Percentiles rank a stretch among this genome's conserved stretches.
Evolutionary conservation across 2,329 filamentous ascomycete species (phyloP).

Genomic region (Monosporascus sp.): DNA sequence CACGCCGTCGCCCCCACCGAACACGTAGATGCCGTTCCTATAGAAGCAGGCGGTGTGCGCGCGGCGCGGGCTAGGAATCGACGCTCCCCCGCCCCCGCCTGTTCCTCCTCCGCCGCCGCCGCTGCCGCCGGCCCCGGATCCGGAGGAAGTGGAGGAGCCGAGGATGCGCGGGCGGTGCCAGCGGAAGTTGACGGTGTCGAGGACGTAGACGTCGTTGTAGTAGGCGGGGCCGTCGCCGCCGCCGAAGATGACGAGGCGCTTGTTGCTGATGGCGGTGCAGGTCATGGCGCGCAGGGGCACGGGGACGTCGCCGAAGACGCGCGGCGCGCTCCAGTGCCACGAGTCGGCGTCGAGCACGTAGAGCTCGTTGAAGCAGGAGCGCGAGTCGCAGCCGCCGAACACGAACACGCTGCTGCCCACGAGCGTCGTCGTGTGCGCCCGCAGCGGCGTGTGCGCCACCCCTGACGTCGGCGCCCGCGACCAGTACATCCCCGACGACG

Average conservation of each 20-base stretch:
- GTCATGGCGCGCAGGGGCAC: constrained; percentile 65
- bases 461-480: constrained; percentile 61
- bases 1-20: constrained; percentile 66
- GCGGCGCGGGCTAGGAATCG: constrained; percentile 52
- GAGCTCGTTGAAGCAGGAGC: constrained; percentile 63
- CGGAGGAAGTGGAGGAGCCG: background rate
- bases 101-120: background rate
- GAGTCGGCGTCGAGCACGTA: constrained; percentile 66
- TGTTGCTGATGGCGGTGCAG: constrained; percentile 65
- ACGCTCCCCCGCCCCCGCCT: background rate
- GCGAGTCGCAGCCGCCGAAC: constrained; percentile 63
- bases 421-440: constrained; percentile 62
- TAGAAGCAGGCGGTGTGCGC: constrained; percentile 68
- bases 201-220: constrained; percentile 66
- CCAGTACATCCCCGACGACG: constrained; percentile 70
- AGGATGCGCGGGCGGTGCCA: constrained; percentile 59
- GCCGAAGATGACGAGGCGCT: constrained; percentile 59
- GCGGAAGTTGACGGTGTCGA: constrained; percentile 65
- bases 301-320: constrained; percentile 59
- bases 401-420: constrained; percentile 63
- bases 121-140: constrained; percentile 39
- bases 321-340: constrained; percentile 64
- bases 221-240: constrained; percentile 66
- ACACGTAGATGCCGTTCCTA: constrained; percentile 67
- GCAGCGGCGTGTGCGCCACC: constrained; percentile 52